Evolutionary conservation across 2,329 filamentous ascomycete species (phyloP).

Genomic region (Akanthomyces lecanii): DNA sequence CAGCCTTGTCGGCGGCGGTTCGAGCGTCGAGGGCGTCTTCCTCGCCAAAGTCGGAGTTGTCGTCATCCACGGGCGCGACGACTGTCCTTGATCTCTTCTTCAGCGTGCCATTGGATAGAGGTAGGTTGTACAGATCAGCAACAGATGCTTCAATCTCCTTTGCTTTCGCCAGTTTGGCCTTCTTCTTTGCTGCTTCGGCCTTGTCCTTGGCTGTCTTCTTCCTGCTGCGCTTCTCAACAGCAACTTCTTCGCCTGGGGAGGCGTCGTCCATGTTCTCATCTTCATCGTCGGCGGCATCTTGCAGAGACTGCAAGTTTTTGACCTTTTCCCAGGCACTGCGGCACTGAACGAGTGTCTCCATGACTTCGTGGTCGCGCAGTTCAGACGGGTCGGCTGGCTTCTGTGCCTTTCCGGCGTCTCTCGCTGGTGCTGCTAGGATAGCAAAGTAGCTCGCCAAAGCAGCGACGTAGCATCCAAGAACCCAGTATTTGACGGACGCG

Average conservation of each 20-base stretch:
- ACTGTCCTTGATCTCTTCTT: conserved; percentile 24
- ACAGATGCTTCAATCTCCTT: conserved; percentile 66
- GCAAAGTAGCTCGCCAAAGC: conserved; percentile 92
- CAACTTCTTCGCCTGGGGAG: conserved; percentile 13
- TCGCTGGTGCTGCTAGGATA: conserved; percentile 75
- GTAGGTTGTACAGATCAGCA: conserved; percentile 63
- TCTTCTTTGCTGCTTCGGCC: conserved; percentile 34
- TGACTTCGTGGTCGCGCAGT: conserved; percentile 83
- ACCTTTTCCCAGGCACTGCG: conserved; percentile 75
- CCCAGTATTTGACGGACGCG: conserved; percentile 69
- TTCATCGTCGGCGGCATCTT: conserved; percentile 32
- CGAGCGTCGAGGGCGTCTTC: conserved; percentile 73
- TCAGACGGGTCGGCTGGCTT: conserved; percentile 70
- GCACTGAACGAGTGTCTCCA: conserved; percentile 77
- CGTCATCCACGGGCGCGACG: conserved; percentile 44
- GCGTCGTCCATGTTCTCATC: conserved; percentile 30
- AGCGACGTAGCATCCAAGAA: conserved; percentile 80
- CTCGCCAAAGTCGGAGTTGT: conserved; percentile 89
- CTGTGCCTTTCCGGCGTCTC: conserved; percentile 49
- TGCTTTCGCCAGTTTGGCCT: conserved; percentile 42
- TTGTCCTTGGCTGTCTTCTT: conserved; percentile 33
- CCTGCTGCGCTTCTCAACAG: conserved; percentile 27
- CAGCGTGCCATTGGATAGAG: conserved; percentile 44
- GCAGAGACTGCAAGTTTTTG: conserved; percentile 56
- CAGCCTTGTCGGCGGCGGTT: conserved; percentile 80